Percentiles rank a stretch among this genome's conserved stretches.
These are phyloP conservation scores for Thielaviopsis punctulata DNA, from an alignment of 2,329 filamentous ascomycete species.

Conservation along the genomic window DNA sequence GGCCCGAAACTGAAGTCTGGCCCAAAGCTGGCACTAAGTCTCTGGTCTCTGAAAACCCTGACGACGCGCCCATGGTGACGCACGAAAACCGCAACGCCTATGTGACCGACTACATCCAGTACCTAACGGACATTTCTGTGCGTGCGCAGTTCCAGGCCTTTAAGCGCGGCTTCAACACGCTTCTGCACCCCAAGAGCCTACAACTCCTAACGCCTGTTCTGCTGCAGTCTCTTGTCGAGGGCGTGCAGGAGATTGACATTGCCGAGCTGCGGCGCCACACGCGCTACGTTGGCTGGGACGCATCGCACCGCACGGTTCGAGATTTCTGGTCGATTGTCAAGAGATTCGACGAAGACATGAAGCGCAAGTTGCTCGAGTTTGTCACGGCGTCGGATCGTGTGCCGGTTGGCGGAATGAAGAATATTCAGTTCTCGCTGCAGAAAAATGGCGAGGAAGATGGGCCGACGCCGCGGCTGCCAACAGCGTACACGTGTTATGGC, in stretches of 20 bases:
- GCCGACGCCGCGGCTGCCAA: conserved; percentile 48
- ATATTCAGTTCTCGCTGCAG: conserved; percentile 70
- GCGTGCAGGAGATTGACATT: conserved; percentile 65
- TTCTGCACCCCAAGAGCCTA: conserved; percentile 53
- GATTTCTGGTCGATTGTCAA: conserved; percentile 77
- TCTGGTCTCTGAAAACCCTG: conserved; percentile 22
- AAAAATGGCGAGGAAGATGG: conserved; percentile 49
- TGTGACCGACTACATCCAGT: conserved; percentile 68
- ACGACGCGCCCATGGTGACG: conserved; percentile 58
- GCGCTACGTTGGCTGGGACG: conserved; percentile 68
- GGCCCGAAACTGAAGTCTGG: conserved; percentile 22
- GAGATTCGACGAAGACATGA: conserved; percentile 48
- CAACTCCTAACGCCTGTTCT: conserved; percentile 52
- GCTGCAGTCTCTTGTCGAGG: conserved; percentile 68
- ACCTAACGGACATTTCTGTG: conserved; percentile 65
- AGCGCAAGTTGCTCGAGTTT: conserved; percentile 69
- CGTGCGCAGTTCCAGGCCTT: conserved; percentile 66
- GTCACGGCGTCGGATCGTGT: conserved; percentile 86
- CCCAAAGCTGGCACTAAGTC: conserved; percentile 17
- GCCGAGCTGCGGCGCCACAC: conserved; percentile 51
- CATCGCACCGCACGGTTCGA: conserved; percentile 48
- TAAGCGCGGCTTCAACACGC: conserved; percentile 59
- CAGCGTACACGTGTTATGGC: conserved; percentile 85
- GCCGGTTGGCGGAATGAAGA: conserved; percentile 69
- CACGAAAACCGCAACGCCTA: conserved; percentile 62